Conservation (phyloP, 345 rosid genomes). For the Lumnitzera littorea region DNA sequence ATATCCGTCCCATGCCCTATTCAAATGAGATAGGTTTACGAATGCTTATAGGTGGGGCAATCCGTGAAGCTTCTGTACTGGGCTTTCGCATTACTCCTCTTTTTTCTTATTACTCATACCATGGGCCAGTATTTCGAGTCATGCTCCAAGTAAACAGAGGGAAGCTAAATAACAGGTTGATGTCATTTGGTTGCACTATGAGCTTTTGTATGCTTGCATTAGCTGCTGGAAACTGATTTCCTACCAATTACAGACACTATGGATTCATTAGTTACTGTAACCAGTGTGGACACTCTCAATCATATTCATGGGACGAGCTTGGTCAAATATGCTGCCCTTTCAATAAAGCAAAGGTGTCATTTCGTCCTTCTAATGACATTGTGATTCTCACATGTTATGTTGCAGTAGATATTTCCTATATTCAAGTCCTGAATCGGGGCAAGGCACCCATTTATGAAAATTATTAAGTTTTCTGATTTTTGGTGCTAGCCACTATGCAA, state of each 20-base stretch:
- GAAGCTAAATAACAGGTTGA: constrained; percentile 50
- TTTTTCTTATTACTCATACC: constrained; percentile 76
- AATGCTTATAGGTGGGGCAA: constrained; percentile 88
- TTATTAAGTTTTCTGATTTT: not conserved
- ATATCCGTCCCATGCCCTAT: constrained; percentile 81
- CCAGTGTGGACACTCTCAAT: constrained; percentile 53
- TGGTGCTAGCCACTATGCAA: too few relatives aligned
- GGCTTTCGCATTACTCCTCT: constrained; percentile 74
- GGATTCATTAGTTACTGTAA: constrained; percentile 74
- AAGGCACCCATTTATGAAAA: not conserved
- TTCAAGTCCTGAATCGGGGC: not conserved
- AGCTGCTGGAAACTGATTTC: not conserved
- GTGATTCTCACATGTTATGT: not conserved
- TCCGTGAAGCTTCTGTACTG: constrained; percentile 74
- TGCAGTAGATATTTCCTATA: not conserved
- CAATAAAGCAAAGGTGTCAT: constrained; percentile 25
- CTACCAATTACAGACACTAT: constrained; percentile 42
- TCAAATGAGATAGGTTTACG: constrained; percentile 84
- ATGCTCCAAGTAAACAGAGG: constrained; percentile 59
- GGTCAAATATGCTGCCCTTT: constrained; percentile 59
- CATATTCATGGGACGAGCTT: constrained; percentile 63
- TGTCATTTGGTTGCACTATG: too few relatives aligned
- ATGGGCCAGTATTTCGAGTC: constrained; percentile 81
- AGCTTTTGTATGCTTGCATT: constrained; percentile 4
- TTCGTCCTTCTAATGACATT: not conserved